Evolutionary conservation across 371 early-diverging fungal genomes (phyloP), one percentile per base, ranked within the genome.

Genomic region (Apophysomyces variabilis): DNA sequence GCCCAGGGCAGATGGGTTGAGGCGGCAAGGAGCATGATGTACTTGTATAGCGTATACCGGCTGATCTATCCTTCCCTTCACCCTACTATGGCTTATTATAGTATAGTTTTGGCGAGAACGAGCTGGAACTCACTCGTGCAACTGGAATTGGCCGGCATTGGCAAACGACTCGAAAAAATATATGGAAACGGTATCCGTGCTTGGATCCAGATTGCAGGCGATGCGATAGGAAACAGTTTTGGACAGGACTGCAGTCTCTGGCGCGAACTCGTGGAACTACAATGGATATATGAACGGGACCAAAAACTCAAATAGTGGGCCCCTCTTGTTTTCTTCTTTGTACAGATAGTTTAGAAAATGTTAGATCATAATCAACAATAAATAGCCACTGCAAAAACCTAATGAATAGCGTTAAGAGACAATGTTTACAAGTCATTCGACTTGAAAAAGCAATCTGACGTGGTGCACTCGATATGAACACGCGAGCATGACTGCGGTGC

Each of bases 61-160:
- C 37, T 91, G 56, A 74, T 85, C 7, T 93, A 92, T 67, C 91
- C 90, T 43, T 79, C 87, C 5, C 76, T 80, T 57, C 92, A 93
- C 70, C 92, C 94, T 1, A 72, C 87, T 13, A 62, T 90, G 2
- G 82, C 87, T 9, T 79, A 86, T 37, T 90, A 92, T 62, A 81
- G 81, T 26, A 71, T 91, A 41, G 82, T 86, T n/a, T 62, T 88
- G 18, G 90, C 89, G 32, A 85, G 90, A 66, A 78, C 88, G 57
- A 69, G 84, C 7, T 91, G 89, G 90, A 91, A 92, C 50, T 76
- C 80, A 4, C 57, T 82, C 36, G 78, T 82, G 3, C 79, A 82
- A 47, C 60, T 82, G 64, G 83, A 82, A 57, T 56, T 82, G 37
- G 75, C 78, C 13, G 83, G 83, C 7, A 70, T 82, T 5, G 73